These are phyloP conservation scores for Striga hermonthica DNA, from an alignment of 305 asterid genomes.

Conservation along the genomic window DNA sequence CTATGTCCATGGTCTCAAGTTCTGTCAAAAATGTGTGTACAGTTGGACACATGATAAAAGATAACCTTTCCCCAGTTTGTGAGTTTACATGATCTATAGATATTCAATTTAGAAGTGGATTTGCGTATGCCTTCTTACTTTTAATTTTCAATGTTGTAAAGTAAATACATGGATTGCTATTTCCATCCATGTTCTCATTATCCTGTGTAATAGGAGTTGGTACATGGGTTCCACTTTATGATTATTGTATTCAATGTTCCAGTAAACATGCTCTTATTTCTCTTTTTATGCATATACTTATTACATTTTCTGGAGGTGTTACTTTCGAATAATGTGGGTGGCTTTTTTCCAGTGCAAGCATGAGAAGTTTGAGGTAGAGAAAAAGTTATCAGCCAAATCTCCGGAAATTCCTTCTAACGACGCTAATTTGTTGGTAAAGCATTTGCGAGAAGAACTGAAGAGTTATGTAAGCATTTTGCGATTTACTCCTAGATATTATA, in stretches of 20 bases:
- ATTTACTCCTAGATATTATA: conserved; percentile 11
- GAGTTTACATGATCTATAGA: conserved; percentile 5
- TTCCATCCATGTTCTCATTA: neutral
- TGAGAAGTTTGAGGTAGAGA: conserved; percentile 68
- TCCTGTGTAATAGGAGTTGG: conserved; percentile 8
- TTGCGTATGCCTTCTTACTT: neutral
- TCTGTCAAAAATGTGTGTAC: conserved; percentile 18
- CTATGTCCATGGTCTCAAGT: conserved; percentile 21
- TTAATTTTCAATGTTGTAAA: neutral
- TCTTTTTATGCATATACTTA: conserved; percentile 22
- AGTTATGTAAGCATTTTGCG: conserved; percentile 61
- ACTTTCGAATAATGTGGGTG: conserved; percentile 27
- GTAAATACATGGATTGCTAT: neutral
- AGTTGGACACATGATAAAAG: conserved; percentile 1
- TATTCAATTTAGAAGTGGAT: conserved; percentile 11
- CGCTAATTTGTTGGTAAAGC: conserved; percentile 63
- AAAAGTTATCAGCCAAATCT: conserved; percentile 46
- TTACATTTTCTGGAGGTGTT: conserved; percentile 19
- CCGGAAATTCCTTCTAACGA: conserved; percentile 59
- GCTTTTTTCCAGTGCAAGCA: conserved; percentile 57
- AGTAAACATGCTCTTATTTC: conserved; percentile 19
- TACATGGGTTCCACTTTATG: conserved; percentile 7
- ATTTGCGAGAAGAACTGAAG: conserved; percentile 86
- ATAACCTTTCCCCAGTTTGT: conserved; percentile 15
- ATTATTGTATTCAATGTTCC: conserved; percentile 2